Evolutionary conservation across 306 rosid species (phyloP).

Genomic region (Canavalia ensiformis): DNA sequence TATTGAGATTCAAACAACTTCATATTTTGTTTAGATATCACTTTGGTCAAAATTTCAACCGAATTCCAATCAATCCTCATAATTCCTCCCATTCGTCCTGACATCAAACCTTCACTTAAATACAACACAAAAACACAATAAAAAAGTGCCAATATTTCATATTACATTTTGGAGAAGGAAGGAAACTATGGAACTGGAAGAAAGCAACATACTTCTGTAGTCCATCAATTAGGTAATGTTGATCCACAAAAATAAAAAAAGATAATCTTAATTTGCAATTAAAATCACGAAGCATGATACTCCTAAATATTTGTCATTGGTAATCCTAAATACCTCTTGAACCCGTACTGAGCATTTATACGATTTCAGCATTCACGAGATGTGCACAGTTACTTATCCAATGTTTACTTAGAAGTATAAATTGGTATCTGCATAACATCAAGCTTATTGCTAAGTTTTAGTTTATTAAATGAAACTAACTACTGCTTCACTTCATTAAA

Average conservation of each 20-base stretch:
- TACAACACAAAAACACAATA: not conserved
- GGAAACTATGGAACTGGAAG: not conserved
- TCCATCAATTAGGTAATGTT: conserved; percentile 6
- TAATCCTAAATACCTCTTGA: not conserved
- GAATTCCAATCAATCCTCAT: too few species aligned
- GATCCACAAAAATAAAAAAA: not conserved
- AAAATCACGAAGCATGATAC: not conserved
- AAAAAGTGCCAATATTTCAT: not conserved
- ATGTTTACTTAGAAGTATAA: too few species aligned
- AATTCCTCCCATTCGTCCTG: too few species aligned
- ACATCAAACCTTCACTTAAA: too few species aligned
- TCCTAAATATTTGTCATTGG: too few species aligned
- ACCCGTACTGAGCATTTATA: not conserved
- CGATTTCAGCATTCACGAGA: not conserved
- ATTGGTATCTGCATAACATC: not conserved
- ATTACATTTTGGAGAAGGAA: not conserved
- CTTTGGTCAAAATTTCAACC: too few species aligned
- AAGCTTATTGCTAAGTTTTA: not conserved
- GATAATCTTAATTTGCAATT: not conserved
- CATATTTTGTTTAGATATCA: not conserved
- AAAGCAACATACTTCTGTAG: not conserved
- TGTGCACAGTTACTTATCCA: not conserved
- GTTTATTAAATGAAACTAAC: not conserved
- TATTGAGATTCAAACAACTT: not conserved
- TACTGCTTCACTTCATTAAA: not conserved